Conservation (phyloP, 768 basidiomycete species). For the Amanita pallidorosea region DNA sequence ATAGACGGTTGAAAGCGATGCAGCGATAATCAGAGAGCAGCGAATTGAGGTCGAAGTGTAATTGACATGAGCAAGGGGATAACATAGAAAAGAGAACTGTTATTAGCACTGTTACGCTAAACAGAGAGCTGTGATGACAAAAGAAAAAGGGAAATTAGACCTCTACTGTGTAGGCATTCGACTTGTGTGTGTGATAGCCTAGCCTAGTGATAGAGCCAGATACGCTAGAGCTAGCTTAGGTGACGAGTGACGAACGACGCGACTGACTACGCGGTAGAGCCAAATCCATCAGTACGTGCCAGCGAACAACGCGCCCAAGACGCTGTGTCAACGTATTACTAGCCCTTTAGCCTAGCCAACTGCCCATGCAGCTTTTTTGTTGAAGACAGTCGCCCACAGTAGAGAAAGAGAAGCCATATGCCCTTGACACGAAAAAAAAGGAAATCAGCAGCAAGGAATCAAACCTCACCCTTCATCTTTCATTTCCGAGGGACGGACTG, state of each 20-base stretch:
- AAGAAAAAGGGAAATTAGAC: conserved; percentile 45
- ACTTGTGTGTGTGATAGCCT: conserved; percentile 43
- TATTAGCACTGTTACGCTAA: conserved; percentile 80
- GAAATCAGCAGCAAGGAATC: conserved; percentile 17
- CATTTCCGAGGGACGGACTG: conserved; percentile 81
- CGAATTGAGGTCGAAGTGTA: conserved; percentile 12
- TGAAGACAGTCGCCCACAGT: conserved; percentile 13
- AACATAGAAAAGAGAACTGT: conserved; percentile 41
- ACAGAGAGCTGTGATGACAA: conserved; percentile 50
- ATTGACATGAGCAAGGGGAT: conserved; percentile 13
- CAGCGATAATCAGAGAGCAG: conserved; percentile 9
- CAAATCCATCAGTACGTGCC: conserved; percentile 23
- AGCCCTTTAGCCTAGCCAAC: conserved; percentile 19
- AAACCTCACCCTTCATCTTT: conserved; percentile 95
- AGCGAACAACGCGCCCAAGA: conserved; percentile 1
- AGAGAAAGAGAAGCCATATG: conserved; percentile 5
- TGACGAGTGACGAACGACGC: conserved; percentile 20
- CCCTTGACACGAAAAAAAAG: conserved; percentile 10
- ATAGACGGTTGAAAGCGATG: conserved; percentile 21
- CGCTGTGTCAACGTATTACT: conserved; percentile 7
- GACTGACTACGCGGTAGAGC: conserved; percentile 49
- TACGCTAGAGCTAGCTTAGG: conserved; percentile 70
- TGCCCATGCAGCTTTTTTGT: conserved; percentile 12
- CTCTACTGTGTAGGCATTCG: conserved; percentile 60
- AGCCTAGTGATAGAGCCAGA: conserved; percentile 59